These are phyloP conservation scores for Protea cynaroides DNA, from an alignment of 164 flowering plant genomes.

Conservation along the genomic window DNA sequence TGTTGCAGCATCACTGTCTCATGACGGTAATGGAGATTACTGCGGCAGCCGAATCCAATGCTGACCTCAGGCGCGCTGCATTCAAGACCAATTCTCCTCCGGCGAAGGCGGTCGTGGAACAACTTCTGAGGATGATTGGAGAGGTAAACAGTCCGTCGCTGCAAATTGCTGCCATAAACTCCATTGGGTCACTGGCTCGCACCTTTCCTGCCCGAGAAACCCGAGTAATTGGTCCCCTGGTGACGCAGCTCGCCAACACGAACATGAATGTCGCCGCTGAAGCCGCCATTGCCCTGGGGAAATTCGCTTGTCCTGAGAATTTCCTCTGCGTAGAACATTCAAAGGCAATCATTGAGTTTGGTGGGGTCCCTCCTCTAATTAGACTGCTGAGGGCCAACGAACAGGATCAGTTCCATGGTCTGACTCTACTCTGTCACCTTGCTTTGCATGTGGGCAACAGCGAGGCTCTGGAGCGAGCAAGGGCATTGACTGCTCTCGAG, in stretches of 20 bases:
- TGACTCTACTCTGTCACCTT: conserved; percentile 64
- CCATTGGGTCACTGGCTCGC: conserved; percentile 74
- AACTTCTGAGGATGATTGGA: conserved; percentile 50
- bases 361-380: conserved; percentile 53
- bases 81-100: conserved; percentile 73
- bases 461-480: conserved; percentile 47
- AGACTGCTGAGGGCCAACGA: conserved; percentile 46
- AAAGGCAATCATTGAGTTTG: conserved; percentile 58
- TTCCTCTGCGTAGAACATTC: conserved; percentile 52
- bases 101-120: conserved; percentile 69
- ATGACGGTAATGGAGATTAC: conserved; percentile 73
- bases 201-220: conserved; percentile 77
- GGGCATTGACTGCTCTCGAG: conserved; percentile 50
- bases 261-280: conserved; percentile 52
- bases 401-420: conserved; percentile 34
- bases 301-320: conserved; percentile 59
- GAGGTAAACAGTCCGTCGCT: conserved; percentile 28
- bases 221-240: conserved; percentile 48
- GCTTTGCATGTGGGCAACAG: conserved; percentile 55
- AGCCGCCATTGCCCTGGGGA: conserved; percentile 58
- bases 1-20: conserved; percentile 59
- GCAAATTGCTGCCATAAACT: conserved; percentile 51
- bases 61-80: conserved; percentile 63
- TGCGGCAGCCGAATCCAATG: conserved; percentile 52
- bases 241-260: conserved; percentile 34